A percentile compares a stretch with the other conserved stretches of the same genome.
Evolutionary conservation across 108 stramenopile species (phyloP).

Genomic region (Skeletonema grethae): DNA sequence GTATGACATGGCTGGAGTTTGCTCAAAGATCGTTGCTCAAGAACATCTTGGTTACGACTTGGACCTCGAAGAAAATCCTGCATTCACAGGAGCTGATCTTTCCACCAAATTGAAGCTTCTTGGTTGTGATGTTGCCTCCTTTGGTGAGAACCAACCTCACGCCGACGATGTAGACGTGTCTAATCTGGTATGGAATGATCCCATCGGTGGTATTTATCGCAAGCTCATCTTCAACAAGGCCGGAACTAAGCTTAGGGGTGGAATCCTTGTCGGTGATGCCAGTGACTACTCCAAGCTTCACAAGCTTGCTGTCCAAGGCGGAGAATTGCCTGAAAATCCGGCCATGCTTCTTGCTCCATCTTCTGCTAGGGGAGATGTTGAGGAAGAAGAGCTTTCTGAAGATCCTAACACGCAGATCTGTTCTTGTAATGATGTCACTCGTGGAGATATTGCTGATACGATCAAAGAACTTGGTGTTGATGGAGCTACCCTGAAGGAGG

Average conservation of each 20-base stretch:
- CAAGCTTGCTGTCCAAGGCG: slow-evolving; percentile 70
- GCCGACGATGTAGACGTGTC: slow-evolving; percentile 83
- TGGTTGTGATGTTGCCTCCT: slow-evolving; percentile 94
- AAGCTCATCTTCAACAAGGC: slow-evolving; percentile 95
- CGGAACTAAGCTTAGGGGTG: slow-evolving; percentile 85
- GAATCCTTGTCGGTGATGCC: slow-evolving; percentile 94
- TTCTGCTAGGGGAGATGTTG: slow-evolving; percentile 62
- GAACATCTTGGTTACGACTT: slow-evolving; percentile 60
- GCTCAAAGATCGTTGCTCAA: slow-evolving; percentile 76
- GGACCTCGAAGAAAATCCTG: slow-evolving; percentile 51
- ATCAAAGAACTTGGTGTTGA: slow-evolving; percentile 84
- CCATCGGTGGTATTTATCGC: slow-evolving; percentile 84
- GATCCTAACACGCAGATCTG: slow-evolving; percentile 87
- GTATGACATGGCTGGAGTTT: slow-evolving; percentile 90
- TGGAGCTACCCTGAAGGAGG: slow-evolving; percentile 65
- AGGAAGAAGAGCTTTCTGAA: slow-evolving; percentile 50
- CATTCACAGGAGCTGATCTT: slow-evolving; percentile 91
- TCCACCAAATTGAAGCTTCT: slow-evolving; percentile 95
- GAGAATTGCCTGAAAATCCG: slow-evolving; percentile 69
- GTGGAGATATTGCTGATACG: slow-evolving; percentile 65
- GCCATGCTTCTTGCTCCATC: slow-evolving; percentile 75
- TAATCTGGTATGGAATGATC: slow-evolving; percentile 91
- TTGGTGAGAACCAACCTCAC: slow-evolving; percentile 87
- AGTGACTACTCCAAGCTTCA: slow-evolving; percentile 85
- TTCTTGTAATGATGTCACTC: slow-evolving; percentile 92